Conservation (phyloP, 2,329 filamentous ascomycete genomes). For the Chaetomiaceae sp. region DNA sequence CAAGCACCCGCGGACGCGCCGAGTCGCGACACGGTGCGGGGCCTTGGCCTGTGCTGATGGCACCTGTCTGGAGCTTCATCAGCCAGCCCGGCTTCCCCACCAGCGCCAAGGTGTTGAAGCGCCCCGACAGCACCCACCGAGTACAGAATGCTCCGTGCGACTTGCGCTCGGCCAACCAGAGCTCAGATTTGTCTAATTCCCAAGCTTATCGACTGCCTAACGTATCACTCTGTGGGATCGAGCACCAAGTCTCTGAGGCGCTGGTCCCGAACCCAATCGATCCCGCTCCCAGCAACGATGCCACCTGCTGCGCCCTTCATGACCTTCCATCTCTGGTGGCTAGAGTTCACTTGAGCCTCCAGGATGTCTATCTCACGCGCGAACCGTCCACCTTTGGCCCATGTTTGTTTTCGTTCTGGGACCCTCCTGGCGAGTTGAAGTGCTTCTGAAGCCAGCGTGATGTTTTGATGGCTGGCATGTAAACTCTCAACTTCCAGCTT, state of each 20-base stretch:
- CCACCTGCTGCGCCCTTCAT: slow-evolving; percentile 77
- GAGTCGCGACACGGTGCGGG: too few species aligned
- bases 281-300: slow-evolving; percentile 72
- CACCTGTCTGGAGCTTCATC: background rate
- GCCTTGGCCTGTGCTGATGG: background rate
- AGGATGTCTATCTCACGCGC: slow-evolving; percentile 53
- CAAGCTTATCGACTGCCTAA: too few species aligned
- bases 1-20: too few species aligned
- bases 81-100: too few species aligned
- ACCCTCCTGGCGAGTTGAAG: slow-evolving; percentile 52
- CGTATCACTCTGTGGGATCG: slow-evolving; percentile 39
- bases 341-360: slow-evolving; percentile 55
- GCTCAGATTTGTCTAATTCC: too few species aligned
- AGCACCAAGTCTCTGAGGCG: slow-evolving; percentile 66
- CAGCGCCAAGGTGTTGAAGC: too few species aligned
- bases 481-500: slow-evolving; percentile 55
- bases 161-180: too few species aligned
- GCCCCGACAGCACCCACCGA: too few species aligned
- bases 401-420: slow-evolving; percentile 38
- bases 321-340: slow-evolving; percentile 64
- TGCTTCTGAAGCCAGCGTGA: slow-evolving; percentile 56
- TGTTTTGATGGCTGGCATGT: slow-evolving; percentile 54
- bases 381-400: slow-evolving; percentile 43
- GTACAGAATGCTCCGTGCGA: too few species aligned
- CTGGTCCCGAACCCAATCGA: slow-evolving; percentile 73